Percentiles rank a stretch among this genome's conserved stretches.
Evolutionary conservation across 305 asterid species (phyloP).

Genomic region (Solanum hybrid): DNA sequence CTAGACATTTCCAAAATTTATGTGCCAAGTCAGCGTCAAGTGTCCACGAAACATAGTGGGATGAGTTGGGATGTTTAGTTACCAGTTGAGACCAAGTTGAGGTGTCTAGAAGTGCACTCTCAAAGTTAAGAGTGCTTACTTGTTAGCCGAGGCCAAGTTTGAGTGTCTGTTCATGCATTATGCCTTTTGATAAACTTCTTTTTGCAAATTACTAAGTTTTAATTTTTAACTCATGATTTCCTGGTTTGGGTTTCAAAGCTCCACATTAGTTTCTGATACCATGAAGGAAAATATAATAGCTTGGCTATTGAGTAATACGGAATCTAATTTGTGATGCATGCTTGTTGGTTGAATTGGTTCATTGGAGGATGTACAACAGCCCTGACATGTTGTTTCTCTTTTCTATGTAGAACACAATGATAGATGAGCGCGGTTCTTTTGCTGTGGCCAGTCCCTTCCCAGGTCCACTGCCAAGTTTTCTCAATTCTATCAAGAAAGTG

Average conservation of each 20-base stretch:
- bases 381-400: conserved; percentile 3
- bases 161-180: not conserved
- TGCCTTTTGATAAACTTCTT: not conserved
- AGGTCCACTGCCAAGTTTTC: conserved; percentile 49
- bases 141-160: not conserved
- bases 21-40: not conserved
- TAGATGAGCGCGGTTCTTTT: conserved; percentile 84
- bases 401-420: conserved; percentile 50
- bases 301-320: not conserved
- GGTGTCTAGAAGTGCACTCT: not conserved
- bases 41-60: not conserved
- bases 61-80: not conserved
- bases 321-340: not conserved
- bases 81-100: not conserved
- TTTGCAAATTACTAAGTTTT: not conserved
- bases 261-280: not conserved
- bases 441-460: conserved; percentile 75
- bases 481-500: conserved; percentile 62
- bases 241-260: not conserved
- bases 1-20: not conserved
- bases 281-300: not conserved
- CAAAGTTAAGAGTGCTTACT: not conserved
- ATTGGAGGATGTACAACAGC: not conserved
- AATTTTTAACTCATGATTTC: not conserved
- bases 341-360: not conserved